Base-by-base conservation (phyloP, 1,284 basidiomycete species). In the Anthracocystis panici-leucophaei region DNA sequence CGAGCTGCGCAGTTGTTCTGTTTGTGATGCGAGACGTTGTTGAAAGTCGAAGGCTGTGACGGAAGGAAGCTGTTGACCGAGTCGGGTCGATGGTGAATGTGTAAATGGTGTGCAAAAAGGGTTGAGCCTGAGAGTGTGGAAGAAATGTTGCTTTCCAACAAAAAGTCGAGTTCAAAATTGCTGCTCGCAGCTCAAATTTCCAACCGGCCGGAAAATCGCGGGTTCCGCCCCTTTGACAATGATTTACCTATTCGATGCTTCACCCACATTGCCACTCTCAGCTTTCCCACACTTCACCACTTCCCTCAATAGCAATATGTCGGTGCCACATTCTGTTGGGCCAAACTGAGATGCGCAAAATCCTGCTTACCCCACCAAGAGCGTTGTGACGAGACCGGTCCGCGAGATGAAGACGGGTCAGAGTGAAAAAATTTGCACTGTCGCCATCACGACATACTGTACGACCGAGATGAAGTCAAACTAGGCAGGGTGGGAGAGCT, bases 381-480 rank as follows among this genome's bases (percentile, higher is more conserved):
- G 3, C 9, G 42, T 40, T 45, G 35, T 16, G 12, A 20, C 8
- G 52, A 56, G 20, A 48, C 9, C n/a, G 53, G 11, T 33, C 41
- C 53, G 29, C 31, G 20, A 35, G 40, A 52, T 60, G 44, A 45
- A 65, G 45, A 38, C 38, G 23, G 33, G 10, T 38, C 29, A 50
- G n/a, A 16, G 27, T 25, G 21, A 50, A 20, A 50, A 20, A 23
- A 25, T 46, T 33, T 51, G 55, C 42, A 11, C 23, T 42, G 54
- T 65, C 62, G 62, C 44, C 57, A 65, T 23, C 29, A 55, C 63
- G 56, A 61, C 49, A 45, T 33, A n/a, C n/a, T n/a, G n/a, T n/a
- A 14, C 23, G 40, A 9, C 45, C 25, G 41, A 57, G 31, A 57
- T 55, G 48, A 60, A 56, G 27, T 20, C 25, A 40, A 12, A 35